Evolutionary conservation across 257 asterid genomes (phyloP).

Genomic region (Solanum tarapatanum): DNA sequence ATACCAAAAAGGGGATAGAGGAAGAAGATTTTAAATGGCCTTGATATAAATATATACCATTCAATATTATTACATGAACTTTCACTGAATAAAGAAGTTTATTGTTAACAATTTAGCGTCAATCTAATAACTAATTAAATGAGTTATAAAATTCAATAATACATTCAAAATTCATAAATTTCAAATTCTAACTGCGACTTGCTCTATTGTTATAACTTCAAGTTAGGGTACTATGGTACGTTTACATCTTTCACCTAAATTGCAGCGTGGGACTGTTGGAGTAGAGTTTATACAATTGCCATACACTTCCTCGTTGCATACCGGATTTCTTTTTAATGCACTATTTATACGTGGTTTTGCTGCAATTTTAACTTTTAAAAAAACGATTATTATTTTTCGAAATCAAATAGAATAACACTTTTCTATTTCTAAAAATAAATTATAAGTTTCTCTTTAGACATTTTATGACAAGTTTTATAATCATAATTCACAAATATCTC

Average conservation of each 20-base stretch:
- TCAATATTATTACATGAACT: no score
- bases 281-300: accelerated
- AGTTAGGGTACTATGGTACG: neutral
- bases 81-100: neutral
- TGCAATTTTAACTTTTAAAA: neutral
- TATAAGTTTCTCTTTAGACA: neutral
- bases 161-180: neutral
- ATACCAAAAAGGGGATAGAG: no score
- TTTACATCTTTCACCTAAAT: accelerated
- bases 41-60: no score
- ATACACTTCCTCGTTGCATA: neutral
- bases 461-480: neutral
- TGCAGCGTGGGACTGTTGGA: neutral
- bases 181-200: neutral
- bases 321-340: no score
- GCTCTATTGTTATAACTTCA: neutral
- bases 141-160: neutral
- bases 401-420: neutral
- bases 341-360: accelerated
- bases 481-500: neutral
- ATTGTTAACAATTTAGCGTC: neutral
- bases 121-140: neutral
- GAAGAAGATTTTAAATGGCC: no score
- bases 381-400: neutral
- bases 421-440: neutral